Evolutionary conservation across 352 stramenopile species (phyloP).

Genomic region (Phytophthora syringae): DNA sequence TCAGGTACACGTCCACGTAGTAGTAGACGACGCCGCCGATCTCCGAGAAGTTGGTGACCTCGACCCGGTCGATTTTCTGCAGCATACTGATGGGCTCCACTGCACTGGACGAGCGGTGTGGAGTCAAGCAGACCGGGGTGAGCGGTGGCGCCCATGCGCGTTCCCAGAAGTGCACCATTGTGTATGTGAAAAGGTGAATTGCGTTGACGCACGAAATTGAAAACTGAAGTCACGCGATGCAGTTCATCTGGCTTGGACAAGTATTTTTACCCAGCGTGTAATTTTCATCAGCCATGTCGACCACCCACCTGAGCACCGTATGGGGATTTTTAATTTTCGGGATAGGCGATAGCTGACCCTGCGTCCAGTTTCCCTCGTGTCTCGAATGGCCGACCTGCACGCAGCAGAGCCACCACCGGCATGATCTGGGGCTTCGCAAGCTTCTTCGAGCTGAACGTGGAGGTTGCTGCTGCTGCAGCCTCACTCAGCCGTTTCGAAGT

Average conservation of each 20-base stretch:
- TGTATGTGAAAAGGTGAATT: conserved; percentile 12
- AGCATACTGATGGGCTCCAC: conserved; percentile 47
- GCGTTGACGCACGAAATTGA: conserved; percentile 23
- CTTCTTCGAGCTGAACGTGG: not conserved
- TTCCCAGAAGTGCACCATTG: conserved; percentile 40
- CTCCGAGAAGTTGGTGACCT: conserved; percentile 48
- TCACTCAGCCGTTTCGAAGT: not conserved
- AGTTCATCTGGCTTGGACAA: conserved; percentile 1
- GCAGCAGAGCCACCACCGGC: not conserved
- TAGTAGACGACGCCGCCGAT: conserved; percentile 50
- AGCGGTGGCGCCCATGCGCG: conserved; percentile 43
- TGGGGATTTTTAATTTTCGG: conserved; percentile 21
- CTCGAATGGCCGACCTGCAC: conserved; percentile 8
- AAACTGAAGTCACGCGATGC: conserved; percentile 16
- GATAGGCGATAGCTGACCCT: conserved; percentile 22
- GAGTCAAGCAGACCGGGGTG: conserved; percentile 41
- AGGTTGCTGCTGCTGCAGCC: not conserved
- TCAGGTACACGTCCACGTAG: conserved; percentile 58
- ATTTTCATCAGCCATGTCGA: conserved; percentile 18
- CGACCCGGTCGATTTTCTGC: conserved; percentile 51
- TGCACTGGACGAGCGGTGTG: conserved; percentile 42
- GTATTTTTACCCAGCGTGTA: conserved; percentile 23
- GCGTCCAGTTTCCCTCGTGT: conserved; percentile 21
- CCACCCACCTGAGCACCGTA: conserved; percentile 13
- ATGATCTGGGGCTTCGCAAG: conserved; percentile 7